These are phyloP conservation scores for Ogataea degrootiae DNA, from an alignment of 805 yeast species.

Conservation along the genomic window DNA sequence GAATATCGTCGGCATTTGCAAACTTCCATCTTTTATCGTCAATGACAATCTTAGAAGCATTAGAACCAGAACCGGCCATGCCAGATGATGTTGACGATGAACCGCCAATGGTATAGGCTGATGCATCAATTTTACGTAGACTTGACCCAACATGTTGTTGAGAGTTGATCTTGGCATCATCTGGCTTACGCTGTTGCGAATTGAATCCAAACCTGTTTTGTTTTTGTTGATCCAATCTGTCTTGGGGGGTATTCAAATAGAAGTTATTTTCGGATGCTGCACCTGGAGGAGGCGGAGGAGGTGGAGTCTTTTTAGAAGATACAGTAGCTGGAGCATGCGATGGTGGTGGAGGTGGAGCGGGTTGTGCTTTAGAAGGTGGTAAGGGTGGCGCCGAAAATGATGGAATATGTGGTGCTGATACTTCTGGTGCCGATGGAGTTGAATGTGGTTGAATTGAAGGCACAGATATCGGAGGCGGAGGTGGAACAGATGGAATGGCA, in stretches of 20 bases:
- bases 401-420: constrained; percentile 17
- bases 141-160: constrained; percentile 46
- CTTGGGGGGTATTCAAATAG: constrained; percentile 22
- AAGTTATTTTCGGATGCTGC: constrained; percentile 9
- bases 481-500: constrained; percentile 14
- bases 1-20: constrained; percentile 62
- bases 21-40: constrained; percentile 75
- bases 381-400: constrained; percentile 20
- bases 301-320: constrained; percentile 16
- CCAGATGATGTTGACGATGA: constrained; percentile 14
- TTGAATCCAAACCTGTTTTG: constrained; percentile 14
- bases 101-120: constrained; percentile 58
- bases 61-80: constrained; percentile 7
- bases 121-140: constrained; percentile 57
- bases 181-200: constrained; percentile 22
- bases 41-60: constrained; percentile 39
- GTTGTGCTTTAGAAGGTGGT: constrained; percentile 6
- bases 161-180: constrained; percentile 30
- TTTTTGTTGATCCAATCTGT: constrained; percentile 13
- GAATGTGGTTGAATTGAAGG: constrained; percentile 16
- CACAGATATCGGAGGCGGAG: constrained; percentile 14
- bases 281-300: constrained; percentile 31
- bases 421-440: constrained; percentile 22
- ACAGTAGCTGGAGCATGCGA: constrained; percentile 1
- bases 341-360: constrained; percentile 7